Conservation (phyloP, 345 rosid genomes). For the Boechera retrofracta region DNA sequence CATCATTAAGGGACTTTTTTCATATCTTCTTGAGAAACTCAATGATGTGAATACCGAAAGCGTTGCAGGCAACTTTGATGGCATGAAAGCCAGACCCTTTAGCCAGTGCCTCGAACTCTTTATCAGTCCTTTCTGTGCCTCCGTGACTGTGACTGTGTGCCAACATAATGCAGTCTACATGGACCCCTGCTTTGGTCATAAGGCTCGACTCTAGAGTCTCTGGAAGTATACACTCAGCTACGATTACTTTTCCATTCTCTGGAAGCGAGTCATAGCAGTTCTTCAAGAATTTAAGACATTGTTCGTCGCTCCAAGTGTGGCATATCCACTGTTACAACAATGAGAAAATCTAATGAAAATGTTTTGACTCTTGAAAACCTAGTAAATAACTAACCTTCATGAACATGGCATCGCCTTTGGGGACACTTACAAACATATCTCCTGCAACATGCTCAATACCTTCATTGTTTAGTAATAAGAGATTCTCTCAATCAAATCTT, state of each 20-base stretch:
- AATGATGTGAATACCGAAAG: slow-evolving; percentile 14
- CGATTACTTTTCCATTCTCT: slow-evolving; percentile 44
- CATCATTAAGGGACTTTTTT: not conserved
- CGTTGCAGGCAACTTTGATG: slow-evolving; percentile 14
- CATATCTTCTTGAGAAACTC: slow-evolving; percentile 53
- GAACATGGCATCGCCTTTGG: slow-evolving; percentile 57
- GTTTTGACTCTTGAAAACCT: not conserved
- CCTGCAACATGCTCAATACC: slow-evolving; percentile 71
- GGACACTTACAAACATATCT: slow-evolving; percentile 35
- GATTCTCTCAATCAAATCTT: not conserved
- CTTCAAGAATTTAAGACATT: slow-evolving; percentile 45
- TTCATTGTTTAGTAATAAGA: not conserved
- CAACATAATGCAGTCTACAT: slow-evolving; percentile 35
- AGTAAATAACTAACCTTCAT: slow-evolving; percentile 60
- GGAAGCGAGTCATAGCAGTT: slow-evolving; percentile 43
- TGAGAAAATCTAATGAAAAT: too few species aligned
- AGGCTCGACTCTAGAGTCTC: slow-evolving; percentile 40
- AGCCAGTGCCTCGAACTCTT: slow-evolving; percentile 41
- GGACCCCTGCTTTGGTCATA: slow-evolving; percentile 47
- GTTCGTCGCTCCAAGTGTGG: slow-evolving; percentile 47
- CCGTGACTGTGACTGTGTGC: slow-evolving; percentile 22
- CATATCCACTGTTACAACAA: slow-evolving; percentile 42
- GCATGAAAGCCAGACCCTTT: slow-evolving; percentile 45
- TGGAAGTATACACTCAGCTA: slow-evolving; percentile 40
- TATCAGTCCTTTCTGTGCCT: slow-evolving; percentile 47